Evolutionary conservation across 2,329 filamentous ascomycete genomes (phyloP).

Genomic region (Taxawa tesnikishii): DNA sequence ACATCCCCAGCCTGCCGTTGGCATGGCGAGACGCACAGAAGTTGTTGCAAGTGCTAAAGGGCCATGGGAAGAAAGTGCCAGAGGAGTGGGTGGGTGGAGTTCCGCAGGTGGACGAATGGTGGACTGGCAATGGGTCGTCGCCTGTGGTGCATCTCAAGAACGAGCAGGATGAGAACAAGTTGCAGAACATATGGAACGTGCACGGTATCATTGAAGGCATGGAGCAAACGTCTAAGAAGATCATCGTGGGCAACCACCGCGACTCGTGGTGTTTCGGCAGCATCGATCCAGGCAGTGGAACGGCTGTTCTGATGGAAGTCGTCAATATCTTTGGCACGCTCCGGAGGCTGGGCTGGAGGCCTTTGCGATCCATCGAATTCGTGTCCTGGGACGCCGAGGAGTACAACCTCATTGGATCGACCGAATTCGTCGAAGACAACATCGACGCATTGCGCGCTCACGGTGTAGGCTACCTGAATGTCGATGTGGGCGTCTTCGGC

Average conservation of each 20-base stretch:
- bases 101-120: slow-evolving; percentile 66
- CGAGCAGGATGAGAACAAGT: slow-evolving; percentile 68
- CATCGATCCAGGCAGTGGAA: slow-evolving; percentile 74
- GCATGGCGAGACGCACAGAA: slow-evolving; percentile 80
- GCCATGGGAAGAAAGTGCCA: slow-evolving; percentile 57
- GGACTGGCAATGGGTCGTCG: slow-evolving; percentile 63
- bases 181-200: slow-evolving; percentile 86
- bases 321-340: slow-evolving; percentile 75
- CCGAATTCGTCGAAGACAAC: slow-evolving; percentile 85
- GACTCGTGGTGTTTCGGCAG: slow-evolving; percentile 89
- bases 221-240: slow-evolving; percentile 69
- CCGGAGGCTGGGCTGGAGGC: slow-evolving; percentile 67
- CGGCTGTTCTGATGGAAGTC: slow-evolving; percentile 82
- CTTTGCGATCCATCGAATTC: slow-evolving; percentile 89
- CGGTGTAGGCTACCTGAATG: slow-evolving; percentile 80
- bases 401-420: slow-evolving; percentile 89
- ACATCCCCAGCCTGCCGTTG: slow-evolving; percentile 82
- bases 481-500: slow-evolving; percentile 72
- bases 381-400: slow-evolving; percentile 92
- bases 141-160: slow-evolving; percentile 75
- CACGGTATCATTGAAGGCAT: slow-evolving; percentile 73
- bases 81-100: slow-evolving; percentile 66
- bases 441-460: slow-evolving; percentile 59
- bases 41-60: slow-evolving; percentile 63
- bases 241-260: slow-evolving; percentile 86